Evolutionary conservation across 1,284 basidiomycete species (phyloP).

Genomic region (Marasmius tenuissimus): DNA sequence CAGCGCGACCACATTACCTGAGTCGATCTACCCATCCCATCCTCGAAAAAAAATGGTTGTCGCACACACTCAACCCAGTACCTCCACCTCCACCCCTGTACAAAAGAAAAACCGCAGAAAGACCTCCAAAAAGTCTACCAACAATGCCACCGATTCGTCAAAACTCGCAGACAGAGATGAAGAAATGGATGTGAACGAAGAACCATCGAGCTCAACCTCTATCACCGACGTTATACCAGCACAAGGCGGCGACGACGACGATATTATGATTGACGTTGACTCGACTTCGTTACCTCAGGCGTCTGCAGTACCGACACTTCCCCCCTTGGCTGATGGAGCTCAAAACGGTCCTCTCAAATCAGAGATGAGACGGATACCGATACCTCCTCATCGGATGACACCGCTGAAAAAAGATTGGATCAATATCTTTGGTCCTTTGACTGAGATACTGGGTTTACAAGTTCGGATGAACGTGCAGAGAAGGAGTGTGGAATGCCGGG

Average conservation of each 20-base stretch:
- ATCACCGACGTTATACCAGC: constrained; percentile 12
- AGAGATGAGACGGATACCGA: constrained; percentile 81
- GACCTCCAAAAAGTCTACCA: constrained; percentile 44
- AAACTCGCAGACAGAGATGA: constrained; percentile 28
- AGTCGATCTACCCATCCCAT: neutral
- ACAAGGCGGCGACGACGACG: constrained; percentile 46
- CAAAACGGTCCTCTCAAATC: constrained; percentile 63
- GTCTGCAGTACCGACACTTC: constrained; percentile 60
- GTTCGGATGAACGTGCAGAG: constrained; percentile 95
- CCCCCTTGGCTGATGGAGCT: constrained; percentile 57
- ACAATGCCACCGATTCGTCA: constrained; percentile 17
- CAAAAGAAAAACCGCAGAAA: constrained; percentile 59
- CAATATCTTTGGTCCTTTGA: constrained; percentile 94
- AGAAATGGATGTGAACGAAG: constrained; percentile 32
- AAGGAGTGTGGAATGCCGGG: constrained; percentile 89
- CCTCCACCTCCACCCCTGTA: constrained; percentile 24
- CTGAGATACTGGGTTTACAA: constrained; percentile 92
- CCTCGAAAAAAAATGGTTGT: constrained; percentile 51
- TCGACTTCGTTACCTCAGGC: constrained; percentile 37
- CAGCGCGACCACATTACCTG: neutral
- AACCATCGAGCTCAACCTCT: constrained; percentile 15
- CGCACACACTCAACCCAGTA: constrained; percentile 38
- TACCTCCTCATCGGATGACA: constrained; percentile 97
- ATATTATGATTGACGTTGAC: constrained; percentile 62
- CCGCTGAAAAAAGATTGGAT: constrained; percentile 98